A percentile compares a stretch with the other conserved stretches of the same genome.
phyloP scores from a whole-genome alignment of 805 yeast genomes.

The Starmerella floris region DNA sequence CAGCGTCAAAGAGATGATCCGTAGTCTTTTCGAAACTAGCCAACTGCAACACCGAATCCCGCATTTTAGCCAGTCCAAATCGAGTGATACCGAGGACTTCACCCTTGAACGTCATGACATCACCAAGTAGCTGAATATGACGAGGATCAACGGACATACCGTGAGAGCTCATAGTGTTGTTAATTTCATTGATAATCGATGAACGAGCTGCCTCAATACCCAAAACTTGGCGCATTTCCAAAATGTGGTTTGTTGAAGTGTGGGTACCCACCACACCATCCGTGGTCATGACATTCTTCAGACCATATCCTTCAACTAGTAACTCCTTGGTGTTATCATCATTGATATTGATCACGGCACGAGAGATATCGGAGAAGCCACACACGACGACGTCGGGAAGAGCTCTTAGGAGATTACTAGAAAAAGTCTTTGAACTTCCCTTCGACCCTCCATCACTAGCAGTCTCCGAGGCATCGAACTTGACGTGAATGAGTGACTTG shows the following conservation, averaged over 20 bases:
- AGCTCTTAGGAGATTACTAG: constrained; percentile 54
- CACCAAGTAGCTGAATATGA: constrained; percentile 93
- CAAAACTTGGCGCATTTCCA: constrained; percentile 75
- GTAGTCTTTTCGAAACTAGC: constrained; percentile 98
- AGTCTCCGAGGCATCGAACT: constrained; percentile 7
- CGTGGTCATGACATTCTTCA: constrained; percentile 90
- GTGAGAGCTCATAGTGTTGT: constrained; percentile 95
- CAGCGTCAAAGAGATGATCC: constrained; percentile 95
- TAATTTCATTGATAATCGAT: constrained; percentile 86
- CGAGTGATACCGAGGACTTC: constrained; percentile 96
- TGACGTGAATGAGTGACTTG: constrained; percentile 37
- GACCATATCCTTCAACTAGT: constrained; percentile 94
- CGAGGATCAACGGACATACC: constrained; percentile 99
- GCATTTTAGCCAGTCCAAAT: constrained; percentile 95
- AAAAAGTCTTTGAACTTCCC: constrained; percentile 9
- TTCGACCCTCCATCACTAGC: constrained; percentile 8
- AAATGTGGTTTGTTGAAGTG: constrained; percentile 81
- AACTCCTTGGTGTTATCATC: constrained; percentile 74
- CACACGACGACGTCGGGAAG: constrained; percentile 82
- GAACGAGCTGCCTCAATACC: constrained; percentile 98
- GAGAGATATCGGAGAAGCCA: constrained; percentile 78
- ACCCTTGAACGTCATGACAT: constrained; percentile 97
- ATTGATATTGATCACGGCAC: constrained; percentile 91
- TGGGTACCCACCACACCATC: constrained; percentile 87
- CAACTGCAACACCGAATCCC: constrained; percentile 91